Conservation (phyloP, 139 green algal species). For the Tetratostichococcus sp. region DNA sequence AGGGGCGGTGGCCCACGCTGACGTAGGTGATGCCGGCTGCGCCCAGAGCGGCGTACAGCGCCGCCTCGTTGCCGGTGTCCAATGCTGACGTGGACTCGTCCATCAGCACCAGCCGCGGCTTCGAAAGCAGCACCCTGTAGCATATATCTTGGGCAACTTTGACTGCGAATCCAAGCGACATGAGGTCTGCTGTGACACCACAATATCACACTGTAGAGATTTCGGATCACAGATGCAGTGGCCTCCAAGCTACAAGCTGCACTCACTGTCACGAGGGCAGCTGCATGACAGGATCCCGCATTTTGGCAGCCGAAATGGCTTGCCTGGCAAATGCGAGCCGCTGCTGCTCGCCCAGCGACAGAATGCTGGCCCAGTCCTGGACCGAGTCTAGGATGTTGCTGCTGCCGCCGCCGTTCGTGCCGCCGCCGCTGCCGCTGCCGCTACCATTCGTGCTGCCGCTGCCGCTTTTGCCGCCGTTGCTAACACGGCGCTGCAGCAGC, state of each 20-base stretch:
- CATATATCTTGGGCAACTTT: background rate
- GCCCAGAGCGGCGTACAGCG: conserved; percentile 67
- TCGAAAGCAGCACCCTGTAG: conserved; percentile 63
- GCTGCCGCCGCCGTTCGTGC: background rate
- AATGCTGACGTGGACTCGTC: conserved; percentile 91
- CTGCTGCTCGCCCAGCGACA: conserved; percentile 97
- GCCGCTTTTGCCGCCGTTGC: too few relatives aligned
- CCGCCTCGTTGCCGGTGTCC: conserved; percentile 80
- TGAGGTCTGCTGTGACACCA: too few relatives aligned
- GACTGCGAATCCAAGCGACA: too few relatives aligned
- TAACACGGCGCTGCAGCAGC: conserved; percentile 44
- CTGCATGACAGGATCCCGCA: too few relatives aligned
- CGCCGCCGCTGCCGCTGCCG: background rate
- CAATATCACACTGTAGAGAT: too few relatives aligned
- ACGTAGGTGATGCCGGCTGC: conserved; percentile 73
- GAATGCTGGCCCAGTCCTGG: conserved; percentile 77
- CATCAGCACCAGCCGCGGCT: conserved; percentile 82
- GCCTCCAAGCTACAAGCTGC: too few relatives aligned
- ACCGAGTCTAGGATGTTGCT: conserved; percentile 50
- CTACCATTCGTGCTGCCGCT: conserved; percentile 12
- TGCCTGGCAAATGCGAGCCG: conserved; percentile 90
- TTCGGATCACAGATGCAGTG: too few relatives aligned
- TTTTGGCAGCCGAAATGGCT: background rate
- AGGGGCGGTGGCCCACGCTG: conserved; percentile 86
- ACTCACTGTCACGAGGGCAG: too few relatives aligned